Base-by-base conservation (phyloP, 306 rosid genomes). In the Glycyrrhiza uralensis region DNA sequence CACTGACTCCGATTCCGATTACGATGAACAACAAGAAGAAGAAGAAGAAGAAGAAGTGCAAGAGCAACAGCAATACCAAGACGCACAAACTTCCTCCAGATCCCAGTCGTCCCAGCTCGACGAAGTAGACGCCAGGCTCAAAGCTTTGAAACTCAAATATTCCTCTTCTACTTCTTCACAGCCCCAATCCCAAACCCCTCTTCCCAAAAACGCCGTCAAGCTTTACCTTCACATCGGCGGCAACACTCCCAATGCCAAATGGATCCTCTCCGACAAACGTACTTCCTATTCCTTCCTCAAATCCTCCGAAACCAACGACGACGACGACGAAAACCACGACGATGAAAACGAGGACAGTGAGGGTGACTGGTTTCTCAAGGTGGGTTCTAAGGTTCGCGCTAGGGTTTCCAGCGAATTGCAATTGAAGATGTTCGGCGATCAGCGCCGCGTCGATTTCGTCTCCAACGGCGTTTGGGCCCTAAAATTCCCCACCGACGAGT, bases 221-320 rank as follows among this genome's bases (percentile, higher is more conserved):
- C 96, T 90, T 51, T 93, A 90, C 84, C 98, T 93, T 49, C 97
- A 93, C 78, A 80, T 93, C 65, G 97, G 97, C 1, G 97, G 90
- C 6, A 87, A 88, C 78, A 81, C 96, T 42, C 97, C 97, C 47
- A 81, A 75, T 4, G 97, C 97, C 10, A 90, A 93, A 58, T 93
- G 98, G 98, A 79, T 90, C 79, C 54, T 90, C 76, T 85, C 97
- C 46, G 90, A 87, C 38, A 93, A 89, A 69, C 72, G 76, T 60
- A 54, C 86, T 4, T 68, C 51, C 3, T 93, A 84, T 78, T 75
- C 79, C 12, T 90, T 88, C 49, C 20, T 85, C 69, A 88, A 81
- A 78, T 58, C 81, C 4, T 79, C 72, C 54, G n/a, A n/a, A n/a
- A n/a, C n/a, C n/a, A n/a, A n/a, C n/a, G 82, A 67, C 8, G 75